Conservation (phyloP, 768 basidiomycete species). For the Lactarius pseudohatsudake region DNA sequence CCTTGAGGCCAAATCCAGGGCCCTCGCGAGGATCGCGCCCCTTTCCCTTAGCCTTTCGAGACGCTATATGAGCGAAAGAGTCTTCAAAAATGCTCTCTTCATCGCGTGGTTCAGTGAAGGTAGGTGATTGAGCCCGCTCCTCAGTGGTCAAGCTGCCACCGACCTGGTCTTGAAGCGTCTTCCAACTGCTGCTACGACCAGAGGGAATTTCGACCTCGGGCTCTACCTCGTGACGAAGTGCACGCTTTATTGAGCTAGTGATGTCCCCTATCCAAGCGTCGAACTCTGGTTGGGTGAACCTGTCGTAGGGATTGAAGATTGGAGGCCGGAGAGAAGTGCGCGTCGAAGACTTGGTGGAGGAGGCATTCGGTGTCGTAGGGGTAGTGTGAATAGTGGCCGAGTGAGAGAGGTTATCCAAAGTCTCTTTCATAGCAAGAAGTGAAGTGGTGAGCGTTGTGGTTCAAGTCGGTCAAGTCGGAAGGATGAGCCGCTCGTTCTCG, state of each 20-base stretch:
- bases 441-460: not conserved
- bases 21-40: slow-evolving; percentile 62
- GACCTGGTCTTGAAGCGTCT: slow-evolving; percentile 12
- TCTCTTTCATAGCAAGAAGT: slow-evolving; percentile 15
- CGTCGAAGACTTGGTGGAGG: not conserved
- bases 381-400: slow-evolving; percentile 14
- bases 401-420: slow-evolving; percentile 8
- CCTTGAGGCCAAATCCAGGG: slow-evolving; percentile 47
- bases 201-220: slow-evolving; percentile 21
- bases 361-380: not conserved
- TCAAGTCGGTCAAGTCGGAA: not conserved
- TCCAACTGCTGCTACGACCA: slow-evolving; percentile 9
- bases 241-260: slow-evolving; percentile 54
- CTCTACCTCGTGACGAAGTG: slow-evolving; percentile 49
- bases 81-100: slow-evolving; percentile 45
- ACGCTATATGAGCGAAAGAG: slow-evolving; percentile 55
- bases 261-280: slow-evolving; percentile 70
- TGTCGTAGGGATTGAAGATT: slow-evolving; percentile 70
- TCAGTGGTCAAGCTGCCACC: slow-evolving; percentile 26
- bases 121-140: slow-evolving; percentile 23
- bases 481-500: not conserved
- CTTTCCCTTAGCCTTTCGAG: slow-evolving; percentile 52
- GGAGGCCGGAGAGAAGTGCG: slow-evolving; percentile 43
- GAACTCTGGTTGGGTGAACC: slow-evolving; percentile 65
- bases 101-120: slow-evolving; percentile 33